phyloP scores from a whole-genome alignment of 148 eudicot species.

The Vaccinium darrowii region DNA sequence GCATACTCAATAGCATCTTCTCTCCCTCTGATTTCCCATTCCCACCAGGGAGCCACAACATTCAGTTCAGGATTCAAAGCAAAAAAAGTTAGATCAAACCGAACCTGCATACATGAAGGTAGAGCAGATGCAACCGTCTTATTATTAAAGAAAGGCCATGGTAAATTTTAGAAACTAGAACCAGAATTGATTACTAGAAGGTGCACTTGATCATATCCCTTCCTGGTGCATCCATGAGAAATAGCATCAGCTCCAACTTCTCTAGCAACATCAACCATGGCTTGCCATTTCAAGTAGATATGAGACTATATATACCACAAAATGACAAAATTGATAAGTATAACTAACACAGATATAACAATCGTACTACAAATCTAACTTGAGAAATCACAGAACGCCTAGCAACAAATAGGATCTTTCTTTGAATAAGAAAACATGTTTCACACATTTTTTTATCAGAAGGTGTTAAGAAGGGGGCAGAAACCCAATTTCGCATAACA shows the following conservation, averaged over 20 bases:
- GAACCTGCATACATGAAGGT: conserved; percentile 43
- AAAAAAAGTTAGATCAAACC: conserved; percentile 87
- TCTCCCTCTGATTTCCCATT: conserved; percentile 83
- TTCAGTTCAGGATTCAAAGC: conserved; percentile 77
- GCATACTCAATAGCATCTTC: conserved; percentile 96
- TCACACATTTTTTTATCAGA: background rate
- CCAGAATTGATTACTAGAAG: background rate
- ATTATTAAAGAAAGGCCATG: background rate
- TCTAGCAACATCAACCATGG: conserved; percentile 94
- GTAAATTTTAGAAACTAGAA: background rate
- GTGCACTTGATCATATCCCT: conserved; percentile 91
- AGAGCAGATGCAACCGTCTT: background rate
- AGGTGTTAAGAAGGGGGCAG: background rate
- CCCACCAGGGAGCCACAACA: conserved; percentile 95
- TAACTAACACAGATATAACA: background rate
- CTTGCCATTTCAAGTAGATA: conserved; percentile 40
- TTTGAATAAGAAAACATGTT: background rate
- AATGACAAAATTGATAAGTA: background rate
- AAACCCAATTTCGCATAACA: background rate
- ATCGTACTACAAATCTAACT: background rate
- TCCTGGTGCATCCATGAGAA: conserved; percentile 95
- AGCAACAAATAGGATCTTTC: background rate
- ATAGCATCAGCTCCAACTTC: conserved; percentile 99
- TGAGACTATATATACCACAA: background rate
- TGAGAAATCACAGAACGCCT: background rate